phyloP scores from a whole-genome alignment of 2,329 filamentous ascomycete species.

The Verticillium albo-atrum region DNA sequence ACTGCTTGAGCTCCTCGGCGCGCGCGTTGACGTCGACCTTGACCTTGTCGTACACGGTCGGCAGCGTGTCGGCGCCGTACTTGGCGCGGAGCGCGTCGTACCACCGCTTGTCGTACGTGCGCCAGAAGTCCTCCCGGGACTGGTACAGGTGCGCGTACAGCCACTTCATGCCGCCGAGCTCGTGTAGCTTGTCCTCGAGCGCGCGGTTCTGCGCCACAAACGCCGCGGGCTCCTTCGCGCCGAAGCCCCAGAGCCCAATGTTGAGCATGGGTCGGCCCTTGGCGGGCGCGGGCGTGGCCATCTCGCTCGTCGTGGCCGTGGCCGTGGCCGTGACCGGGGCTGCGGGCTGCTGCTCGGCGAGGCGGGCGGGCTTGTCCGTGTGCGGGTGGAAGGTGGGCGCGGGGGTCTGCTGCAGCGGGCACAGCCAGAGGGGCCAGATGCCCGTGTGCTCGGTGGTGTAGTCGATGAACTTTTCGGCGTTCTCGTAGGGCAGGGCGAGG shows the following conservation, averaged over 20 bases:
- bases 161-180: constrained; percentile 78
- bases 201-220: constrained; percentile 67
- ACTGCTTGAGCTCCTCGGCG: constrained; percentile 28
- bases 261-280: constrained; percentile 46
- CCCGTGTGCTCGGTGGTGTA: constrained; percentile 45
- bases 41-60: constrained; percentile 69
- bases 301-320: background rate
- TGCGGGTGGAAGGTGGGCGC: constrained; percentile 54
- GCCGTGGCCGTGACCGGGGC: constrained; percentile 2
- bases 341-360: constrained; percentile 8
- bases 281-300: constrained; percentile 1
- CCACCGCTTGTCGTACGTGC: constrained; percentile 52
- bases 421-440: constrained; percentile 60
- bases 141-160: constrained; percentile 86
- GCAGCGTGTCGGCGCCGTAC: constrained; percentile 58
- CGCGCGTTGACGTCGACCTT: constrained; percentile 47
- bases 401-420: constrained; percentile 44
- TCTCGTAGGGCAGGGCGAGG: constrained; percentile 52
- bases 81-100: constrained; percentile 60
- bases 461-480: constrained; percentile 48
- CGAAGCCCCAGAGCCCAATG: constrained; percentile 76
- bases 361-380: constrained; percentile 28
- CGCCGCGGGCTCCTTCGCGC: constrained; percentile 47
- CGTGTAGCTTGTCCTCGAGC: constrained; percentile 64
- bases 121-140: constrained; percentile 66